Percentiles rank a stretch among this genome's conserved stretches.
Evolutionary conservation across 2,329 filamentous ascomycete genomes (phyloP).

Genomic region (Talaromyces amestolkiae): DNA sequence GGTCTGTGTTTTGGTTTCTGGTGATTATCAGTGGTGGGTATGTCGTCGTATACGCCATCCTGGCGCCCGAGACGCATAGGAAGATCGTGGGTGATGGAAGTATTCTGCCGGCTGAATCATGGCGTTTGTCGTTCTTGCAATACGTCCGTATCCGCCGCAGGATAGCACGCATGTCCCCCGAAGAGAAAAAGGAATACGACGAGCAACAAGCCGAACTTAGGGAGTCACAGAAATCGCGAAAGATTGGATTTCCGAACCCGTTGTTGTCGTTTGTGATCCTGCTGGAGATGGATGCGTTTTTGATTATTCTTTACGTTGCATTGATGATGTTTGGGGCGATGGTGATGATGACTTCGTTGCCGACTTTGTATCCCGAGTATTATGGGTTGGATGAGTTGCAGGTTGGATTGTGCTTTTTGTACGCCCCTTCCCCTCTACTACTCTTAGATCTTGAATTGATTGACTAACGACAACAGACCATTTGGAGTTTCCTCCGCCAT

Average conservation of each 20-base stretch:
- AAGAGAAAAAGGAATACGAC: slow-evolving; percentile 9
- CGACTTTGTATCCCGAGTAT: slow-evolving; percentile 44
- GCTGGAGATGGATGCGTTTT: slow-evolving; percentile 31
- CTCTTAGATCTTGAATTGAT: neutral
- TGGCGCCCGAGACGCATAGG: slow-evolving; percentile 53
- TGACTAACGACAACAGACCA: slow-evolving; percentile 23
- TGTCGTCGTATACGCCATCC: slow-evolving; percentile 55
- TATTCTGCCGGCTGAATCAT: slow-evolving; percentile 23
- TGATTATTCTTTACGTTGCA: slow-evolving; percentile 32
- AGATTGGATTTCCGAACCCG: slow-evolving; percentile 33
- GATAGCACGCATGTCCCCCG: slow-evolving; percentile 9
- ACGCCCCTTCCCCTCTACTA: neutral
- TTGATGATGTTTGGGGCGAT: slow-evolving; percentile 48
- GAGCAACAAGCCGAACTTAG: neutral
- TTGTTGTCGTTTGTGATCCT: slow-evolving; percentile 33
- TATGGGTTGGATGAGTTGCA: slow-evolving; percentile 48
- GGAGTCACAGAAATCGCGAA: slow-evolving; percentile 16
- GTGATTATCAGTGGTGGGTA: slow-evolving; percentile 52
- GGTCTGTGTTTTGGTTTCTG: slow-evolving; percentile 69
- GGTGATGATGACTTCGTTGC: slow-evolving; percentile 42
- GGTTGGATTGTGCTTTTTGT: slow-evolving; percentile 37
- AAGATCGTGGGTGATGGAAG: slow-evolving; percentile 39
- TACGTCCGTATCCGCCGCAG: slow-evolving; percentile 19
- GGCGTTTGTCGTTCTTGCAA: slow-evolving; percentile 25
- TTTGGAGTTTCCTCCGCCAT: slow-evolving; percentile 25